Conservation (phyloP, 306 rosid species). For the Medicago lupulina region DNA sequence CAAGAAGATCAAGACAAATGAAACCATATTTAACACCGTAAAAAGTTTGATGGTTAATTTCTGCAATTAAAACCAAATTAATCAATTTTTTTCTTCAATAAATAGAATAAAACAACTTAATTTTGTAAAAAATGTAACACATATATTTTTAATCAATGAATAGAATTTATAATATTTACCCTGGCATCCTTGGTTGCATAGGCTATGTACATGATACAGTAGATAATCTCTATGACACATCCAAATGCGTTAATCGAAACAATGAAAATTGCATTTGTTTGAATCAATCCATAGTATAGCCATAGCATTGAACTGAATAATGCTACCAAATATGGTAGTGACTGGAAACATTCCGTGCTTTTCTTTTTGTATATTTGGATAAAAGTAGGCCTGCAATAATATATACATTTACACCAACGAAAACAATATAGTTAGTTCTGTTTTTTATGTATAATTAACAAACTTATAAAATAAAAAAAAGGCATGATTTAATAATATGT, state of each 20-base stretch:
- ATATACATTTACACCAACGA: neutral
- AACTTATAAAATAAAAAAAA: neutral
- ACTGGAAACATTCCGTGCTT: constrained; percentile 70
- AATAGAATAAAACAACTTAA: neutral
- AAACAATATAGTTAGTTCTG: neutral
- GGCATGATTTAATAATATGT: neutral
- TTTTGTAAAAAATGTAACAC: neutral
- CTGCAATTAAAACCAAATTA: neutral
- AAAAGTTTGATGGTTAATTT: constrained; percentile 48
- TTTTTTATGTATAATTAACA: neutral
- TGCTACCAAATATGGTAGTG: constrained; percentile 79
- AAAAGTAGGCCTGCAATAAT: constrained; percentile 71
- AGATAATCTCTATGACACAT: constrained; percentile 58
- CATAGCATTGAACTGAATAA: constrained; percentile 75
- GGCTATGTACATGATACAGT: constrained; percentile 54
- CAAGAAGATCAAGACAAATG: constrained; percentile 49
- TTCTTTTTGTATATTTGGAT: constrained; percentile 61
- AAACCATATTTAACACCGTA: constrained; percentile 55
- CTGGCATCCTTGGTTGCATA: constrained; percentile 56
- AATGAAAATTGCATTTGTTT: constrained; percentile 53
- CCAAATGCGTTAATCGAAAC: constrained; percentile 76
- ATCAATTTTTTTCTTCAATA: too few relatives aligned
- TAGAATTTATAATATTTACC: constrained; percentile 44
- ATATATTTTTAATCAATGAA: neutral
- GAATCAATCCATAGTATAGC: constrained; percentile 65